Conservation (phyloP, 177 flowering plant species). For the Telopea speciosissima region DNA sequence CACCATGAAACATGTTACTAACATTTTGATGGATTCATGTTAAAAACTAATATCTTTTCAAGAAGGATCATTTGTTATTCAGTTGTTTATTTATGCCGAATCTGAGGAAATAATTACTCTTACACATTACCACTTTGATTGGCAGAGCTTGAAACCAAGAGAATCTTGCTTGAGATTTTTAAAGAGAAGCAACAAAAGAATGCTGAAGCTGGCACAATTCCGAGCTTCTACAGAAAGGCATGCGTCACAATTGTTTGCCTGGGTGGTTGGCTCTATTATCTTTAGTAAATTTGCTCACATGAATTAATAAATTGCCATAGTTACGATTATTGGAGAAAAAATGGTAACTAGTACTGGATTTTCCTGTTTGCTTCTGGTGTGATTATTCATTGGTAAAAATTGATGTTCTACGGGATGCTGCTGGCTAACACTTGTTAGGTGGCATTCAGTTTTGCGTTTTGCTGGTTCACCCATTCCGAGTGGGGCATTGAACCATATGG, state of each 20-base stretch:
- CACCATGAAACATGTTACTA: too few relatives aligned
- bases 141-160: conserved; percentile 91
- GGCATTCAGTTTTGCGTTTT: background rate
- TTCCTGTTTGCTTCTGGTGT: background rate
- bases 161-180: conserved; percentile 86
- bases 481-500: background rate
- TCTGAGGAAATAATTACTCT: background rate
- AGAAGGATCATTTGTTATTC: background rate
- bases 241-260: conserved; percentile 14
- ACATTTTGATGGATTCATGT: background rate
- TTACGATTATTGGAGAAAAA: background rate
- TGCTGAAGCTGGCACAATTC: conserved; percentile 81
- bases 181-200: conserved; percentile 91
- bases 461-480: too few relatives aligned
- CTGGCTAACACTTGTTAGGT: too few relatives aligned
- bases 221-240: conserved; percentile 95
- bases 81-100: background rate
- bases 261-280: conserved; percentile 6
- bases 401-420: background rate
- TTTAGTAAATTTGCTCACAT: conserved; percentile 4
- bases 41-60: background rate
- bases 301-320: background rate
- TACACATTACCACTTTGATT: conserved; percentile 6
- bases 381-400: background rate
- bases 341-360: background rate